Conservation (phyloP, 768 basidiomycete genomes). For the Termitomyces sp. region DNA sequence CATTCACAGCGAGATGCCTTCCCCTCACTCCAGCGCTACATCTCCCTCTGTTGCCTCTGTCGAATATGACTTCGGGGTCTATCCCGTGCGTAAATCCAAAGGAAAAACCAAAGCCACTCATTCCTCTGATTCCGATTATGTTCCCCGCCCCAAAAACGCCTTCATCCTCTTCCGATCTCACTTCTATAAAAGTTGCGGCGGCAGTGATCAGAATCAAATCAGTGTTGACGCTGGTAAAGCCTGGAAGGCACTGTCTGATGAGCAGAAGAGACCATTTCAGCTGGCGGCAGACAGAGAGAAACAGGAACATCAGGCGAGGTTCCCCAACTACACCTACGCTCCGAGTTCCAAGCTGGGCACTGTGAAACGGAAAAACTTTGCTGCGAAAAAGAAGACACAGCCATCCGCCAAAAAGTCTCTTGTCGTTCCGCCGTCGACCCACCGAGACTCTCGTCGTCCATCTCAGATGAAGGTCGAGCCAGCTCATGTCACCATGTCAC, state of each 20-base stretch:
- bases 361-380: slow-evolving; percentile 8
- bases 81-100: slow-evolving; percentile 2
- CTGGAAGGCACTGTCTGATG: slow-evolving; percentile 20
- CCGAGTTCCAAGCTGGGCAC: slow-evolving; percentile 14
- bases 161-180: slow-evolving; percentile 33
- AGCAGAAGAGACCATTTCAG: slow-evolving; percentile 17
- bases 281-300: slow-evolving; percentile 21
- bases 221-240: slow-evolving; percentile 25
- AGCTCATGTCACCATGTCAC: neutral
- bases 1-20: neutral
- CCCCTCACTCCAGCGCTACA: slow-evolving; percentile 8
- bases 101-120: slow-evolving; percentile 9
- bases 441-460: neutral
- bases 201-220: slow-evolving; percentile 26
- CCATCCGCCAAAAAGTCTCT: slow-evolving; percentile 1
- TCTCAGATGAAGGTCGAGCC: neutral
- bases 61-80: slow-evolving; percentile 7
- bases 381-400: slow-evolving; percentile 2
- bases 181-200: slow-evolving; percentile 12
- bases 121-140: slow-evolving; percentile 13
- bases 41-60: slow-evolving; percentile 9
- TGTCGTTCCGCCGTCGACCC: neutral
- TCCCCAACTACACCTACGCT: slow-evolving; percentile 23
- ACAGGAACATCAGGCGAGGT: slow-evolving; percentile 18
- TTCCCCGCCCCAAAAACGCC: slow-evolving; percentile 33